phyloP scores from a whole-genome alignment of 768 basidiomycete genomes.

The Steccherinum ochraceum region DNA sequence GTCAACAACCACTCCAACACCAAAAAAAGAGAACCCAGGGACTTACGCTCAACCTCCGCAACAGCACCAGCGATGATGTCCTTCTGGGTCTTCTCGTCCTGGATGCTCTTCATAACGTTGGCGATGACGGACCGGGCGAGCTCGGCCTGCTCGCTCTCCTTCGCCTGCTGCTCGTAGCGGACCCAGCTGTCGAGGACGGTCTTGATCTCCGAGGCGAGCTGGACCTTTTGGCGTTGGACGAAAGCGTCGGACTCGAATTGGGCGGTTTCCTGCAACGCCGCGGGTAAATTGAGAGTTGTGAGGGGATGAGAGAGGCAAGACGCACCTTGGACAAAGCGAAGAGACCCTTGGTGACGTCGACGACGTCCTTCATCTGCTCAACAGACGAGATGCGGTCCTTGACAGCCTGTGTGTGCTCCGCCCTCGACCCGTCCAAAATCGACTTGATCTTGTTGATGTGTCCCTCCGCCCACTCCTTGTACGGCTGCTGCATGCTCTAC shows the following conservation, averaged over 20 bases:
- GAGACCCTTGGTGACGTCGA: conserved; percentile 81
- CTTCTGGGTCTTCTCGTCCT: conserved; percentile 85
- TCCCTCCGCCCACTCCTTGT: conserved; percentile 86
- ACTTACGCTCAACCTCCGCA: conserved; percentile 90
- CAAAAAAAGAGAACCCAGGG: background rate
- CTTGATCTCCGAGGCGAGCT: conserved; percentile 85
- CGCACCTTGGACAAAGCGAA: conserved; percentile 88
- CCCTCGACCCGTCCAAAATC: conserved; percentile 74
- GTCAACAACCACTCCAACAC: conserved; percentile 1
- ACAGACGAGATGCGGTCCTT: conserved; percentile 90
- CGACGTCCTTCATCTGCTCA: conserved; percentile 93
- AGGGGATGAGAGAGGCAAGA: conserved; percentile 1
- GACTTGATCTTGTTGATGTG: conserved; percentile 81
- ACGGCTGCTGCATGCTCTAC: conserved; percentile 78
- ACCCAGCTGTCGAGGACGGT: conserved; percentile 96
- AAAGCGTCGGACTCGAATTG: conserved; percentile 86
- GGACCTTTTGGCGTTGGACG: conserved; percentile 83
- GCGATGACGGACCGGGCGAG: conserved; percentile 84
- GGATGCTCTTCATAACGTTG: conserved; percentile 76
- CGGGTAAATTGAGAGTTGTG: background rate
- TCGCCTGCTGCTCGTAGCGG: conserved; percentile 92
- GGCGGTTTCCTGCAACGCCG: conserved; percentile 73
- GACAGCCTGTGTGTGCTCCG: conserved; percentile 90
- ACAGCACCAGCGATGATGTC: conserved; percentile 78
- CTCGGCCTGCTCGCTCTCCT: conserved; percentile 94